Evolutionary conservation across 2,329 filamentous ascomycete species (phyloP).

Genomic region (Berkeleyomyces basicola): DNA sequence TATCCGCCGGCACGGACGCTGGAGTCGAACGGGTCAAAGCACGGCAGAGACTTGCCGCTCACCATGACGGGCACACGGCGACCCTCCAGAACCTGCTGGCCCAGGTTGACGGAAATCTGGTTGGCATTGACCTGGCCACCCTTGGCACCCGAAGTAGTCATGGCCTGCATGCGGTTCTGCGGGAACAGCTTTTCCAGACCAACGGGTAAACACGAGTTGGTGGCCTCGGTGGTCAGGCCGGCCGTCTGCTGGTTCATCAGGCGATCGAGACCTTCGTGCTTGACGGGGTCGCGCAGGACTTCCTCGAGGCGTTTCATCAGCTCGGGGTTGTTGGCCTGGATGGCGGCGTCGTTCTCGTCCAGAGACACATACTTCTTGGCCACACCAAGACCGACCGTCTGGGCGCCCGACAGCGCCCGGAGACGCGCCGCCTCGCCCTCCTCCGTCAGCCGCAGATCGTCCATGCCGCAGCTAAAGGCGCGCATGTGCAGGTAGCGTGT

Average conservation of each 20-base stretch:
- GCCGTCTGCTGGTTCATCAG: constrained; percentile 59
- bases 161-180: constrained; percentile 95
- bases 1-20: constrained; percentile 82
- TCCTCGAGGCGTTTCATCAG: constrained; percentile 60
- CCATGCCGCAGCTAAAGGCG: constrained; percentile 93
- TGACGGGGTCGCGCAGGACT: constrained; percentile 76
- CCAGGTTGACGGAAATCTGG: constrained; percentile 92
- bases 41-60: constrained; percentile 88
- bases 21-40: constrained; percentile 84
- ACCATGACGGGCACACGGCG: constrained; percentile 93
- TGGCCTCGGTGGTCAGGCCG: constrained; percentile 61
- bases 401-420: constrained; percentile 49
- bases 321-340: constrained; percentile 34
- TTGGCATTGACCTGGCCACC: constrained; percentile 88
- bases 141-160: constrained; percentile 95
- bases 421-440: constrained; percentile 58
- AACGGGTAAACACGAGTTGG: constrained; percentile 58
- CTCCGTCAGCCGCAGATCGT: constrained; percentile 74
- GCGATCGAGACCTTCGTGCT: constrained; percentile 79
- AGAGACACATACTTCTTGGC: constrained; percentile 81
- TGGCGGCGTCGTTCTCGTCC: constrained; percentile 37
- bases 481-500: constrained; percentile 85
- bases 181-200: constrained; percentile 86
- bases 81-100: constrained; percentile 91
- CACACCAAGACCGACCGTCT: constrained; percentile 56